Conservation (phyloP, 2,329 filamentous ascomycete genomes). For the Metarhizium guizhouense region DNA sequence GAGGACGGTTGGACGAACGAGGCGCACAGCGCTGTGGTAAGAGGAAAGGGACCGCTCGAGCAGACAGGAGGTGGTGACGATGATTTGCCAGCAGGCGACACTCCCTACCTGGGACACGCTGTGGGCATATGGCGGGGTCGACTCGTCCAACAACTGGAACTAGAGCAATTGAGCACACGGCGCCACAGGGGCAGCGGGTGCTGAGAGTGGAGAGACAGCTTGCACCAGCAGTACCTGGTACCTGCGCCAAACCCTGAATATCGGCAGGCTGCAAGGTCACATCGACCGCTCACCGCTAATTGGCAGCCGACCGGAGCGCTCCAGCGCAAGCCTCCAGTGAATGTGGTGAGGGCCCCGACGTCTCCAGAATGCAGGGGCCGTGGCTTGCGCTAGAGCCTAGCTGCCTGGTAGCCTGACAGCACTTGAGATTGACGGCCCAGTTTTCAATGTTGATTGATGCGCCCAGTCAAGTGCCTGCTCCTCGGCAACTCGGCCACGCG, state of each 20-base stretch:
- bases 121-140: too few relatives aligned
- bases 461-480: too few relatives aligned
- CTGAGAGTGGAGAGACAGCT: not conserved
- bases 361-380: constrained; percentile 1
- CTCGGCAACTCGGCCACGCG: too few relatives aligned
- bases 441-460: too few relatives aligned
- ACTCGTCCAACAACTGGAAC: not conserved
- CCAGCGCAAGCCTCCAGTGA: too few relatives aligned
- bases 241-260: not conserved
- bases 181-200: constrained; percentile 4
- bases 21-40: constrained; percentile 23
- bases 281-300: constrained; percentile 7
- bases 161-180: not conserved
- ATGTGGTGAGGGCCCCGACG: not conserved
- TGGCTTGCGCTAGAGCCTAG: not conserved
- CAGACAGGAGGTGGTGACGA: constrained; percentile 19
- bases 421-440: too few relatives aligned
- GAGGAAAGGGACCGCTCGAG: constrained; percentile 11
- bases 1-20: constrained; percentile 12
- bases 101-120: not conserved
- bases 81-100: constrained; percentile 18
- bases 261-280: not conserved
- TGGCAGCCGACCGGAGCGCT: not conserved
- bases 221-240: constrained; percentile 1
- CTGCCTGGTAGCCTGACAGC: not conserved